Evolutionary conservation across 768 basidiomycete genomes (phyloP).

Genomic region (Rhodocollybia butyracea): DNA sequence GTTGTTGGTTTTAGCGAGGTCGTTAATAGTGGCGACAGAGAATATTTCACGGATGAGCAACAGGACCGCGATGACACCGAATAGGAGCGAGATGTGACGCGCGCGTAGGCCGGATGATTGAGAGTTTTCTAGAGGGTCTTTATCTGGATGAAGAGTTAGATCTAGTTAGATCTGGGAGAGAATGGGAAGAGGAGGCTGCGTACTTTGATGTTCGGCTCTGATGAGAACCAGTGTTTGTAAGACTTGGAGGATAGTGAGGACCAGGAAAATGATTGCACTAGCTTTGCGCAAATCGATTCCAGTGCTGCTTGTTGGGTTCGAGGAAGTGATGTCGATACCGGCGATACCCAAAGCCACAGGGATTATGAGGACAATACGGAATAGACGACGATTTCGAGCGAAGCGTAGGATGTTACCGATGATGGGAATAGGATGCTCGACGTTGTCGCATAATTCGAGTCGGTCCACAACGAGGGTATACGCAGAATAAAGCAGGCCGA

Average conservation of each 20-base stretch:
- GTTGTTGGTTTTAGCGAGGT: constrained; percentile 21
- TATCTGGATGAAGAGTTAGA: neutral
- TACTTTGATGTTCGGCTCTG: neutral
- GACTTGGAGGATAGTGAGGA: constrained; percentile 29
- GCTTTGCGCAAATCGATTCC: constrained; percentile 23
- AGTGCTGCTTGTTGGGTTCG: constrained; percentile 12
- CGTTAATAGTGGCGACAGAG: constrained; percentile 26
- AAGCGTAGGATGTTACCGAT: constrained; percentile 8
- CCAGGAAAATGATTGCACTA: constrained; percentile 33
- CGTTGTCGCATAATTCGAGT: constrained; percentile 14
- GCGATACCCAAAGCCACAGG: constrained; percentile 34
- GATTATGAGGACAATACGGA: constrained; percentile 23
- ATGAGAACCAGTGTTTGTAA: constrained; percentile 24
- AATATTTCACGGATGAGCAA: constrained; percentile 37
- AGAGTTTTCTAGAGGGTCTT: neutral
- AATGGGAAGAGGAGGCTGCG: no score
- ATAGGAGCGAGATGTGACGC: constrained; percentile 26
- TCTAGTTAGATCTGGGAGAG: constrained; percentile 1
- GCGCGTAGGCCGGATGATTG: constrained; percentile 17
- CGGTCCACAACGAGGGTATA: constrained; percentile 40
- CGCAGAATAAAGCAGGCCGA: constrained; percentile 37
- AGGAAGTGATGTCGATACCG: constrained; percentile 15
- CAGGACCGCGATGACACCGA: constrained; percentile 30
- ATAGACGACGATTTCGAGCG: constrained; percentile 26
- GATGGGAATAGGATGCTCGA: constrained; percentile 1